These are phyloP conservation scores for Cucurbita ficifolia DNA, from an alignment of 306 rosid species.

Conservation along the genomic window DNA sequence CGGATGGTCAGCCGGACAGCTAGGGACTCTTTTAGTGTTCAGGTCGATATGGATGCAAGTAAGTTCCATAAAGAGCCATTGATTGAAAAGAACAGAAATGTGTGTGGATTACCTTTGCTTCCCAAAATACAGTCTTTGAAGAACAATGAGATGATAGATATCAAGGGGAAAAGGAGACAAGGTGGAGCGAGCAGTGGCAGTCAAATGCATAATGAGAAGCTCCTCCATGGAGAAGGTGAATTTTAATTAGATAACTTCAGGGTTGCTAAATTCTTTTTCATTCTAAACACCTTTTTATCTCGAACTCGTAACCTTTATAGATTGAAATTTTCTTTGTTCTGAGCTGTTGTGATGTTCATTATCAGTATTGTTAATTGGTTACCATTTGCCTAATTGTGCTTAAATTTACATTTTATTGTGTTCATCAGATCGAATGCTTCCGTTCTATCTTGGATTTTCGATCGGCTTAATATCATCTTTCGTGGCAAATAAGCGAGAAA, in stretches of 20 bases:
- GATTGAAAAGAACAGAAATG: conserved; percentile 20
- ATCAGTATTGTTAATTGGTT: neutral
- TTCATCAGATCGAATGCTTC: conserved; percentile 33
- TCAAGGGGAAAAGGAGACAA: conserved; percentile 17
- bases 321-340: neutral
- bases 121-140: conserved; percentile 19
- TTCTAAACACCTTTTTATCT: neutral
- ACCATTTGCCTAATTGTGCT: neutral
- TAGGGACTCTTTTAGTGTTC: conserved; percentile 15
- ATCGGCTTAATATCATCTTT: conserved; percentile 47
- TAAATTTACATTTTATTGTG: conserved; percentile 11
- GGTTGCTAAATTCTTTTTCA: neutral
- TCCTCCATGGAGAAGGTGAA: conserved; percentile 15
- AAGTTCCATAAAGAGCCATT: conserved; percentile 18
- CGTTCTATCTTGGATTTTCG: conserved; percentile 65
- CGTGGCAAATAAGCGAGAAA: conserved; percentile 37
- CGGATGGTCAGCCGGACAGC: conserved; percentile 29
- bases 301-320: neutral
- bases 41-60: conserved; percentile 19
- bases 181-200: conserved; percentile 24
- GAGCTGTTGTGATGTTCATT: neutral
- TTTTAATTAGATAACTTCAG: neutral
- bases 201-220: conserved; percentile 16
- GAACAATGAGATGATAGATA: conserved; percentile 17
- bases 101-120: conserved; percentile 28